phyloP scores from a whole-genome alignment of 805 yeast genomes.

The Yarrowia sp. region DNA sequence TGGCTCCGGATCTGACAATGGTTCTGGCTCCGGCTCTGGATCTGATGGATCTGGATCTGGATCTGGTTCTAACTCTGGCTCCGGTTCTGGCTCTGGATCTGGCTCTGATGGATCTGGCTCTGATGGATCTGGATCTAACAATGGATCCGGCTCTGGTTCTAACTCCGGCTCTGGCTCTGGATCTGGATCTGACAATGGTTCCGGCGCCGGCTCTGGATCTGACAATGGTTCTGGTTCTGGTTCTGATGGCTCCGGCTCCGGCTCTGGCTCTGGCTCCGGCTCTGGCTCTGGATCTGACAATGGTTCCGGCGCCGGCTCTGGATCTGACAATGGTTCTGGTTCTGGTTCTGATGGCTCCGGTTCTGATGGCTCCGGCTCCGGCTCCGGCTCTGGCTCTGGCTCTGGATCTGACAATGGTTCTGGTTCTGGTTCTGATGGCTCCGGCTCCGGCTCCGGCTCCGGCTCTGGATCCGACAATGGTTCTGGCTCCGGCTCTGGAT shows the following conservation, averaged over 20 bases:
- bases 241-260: neutral
- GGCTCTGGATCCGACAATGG: too few species aligned
- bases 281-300: neutral
- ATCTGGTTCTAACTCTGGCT: neutral
- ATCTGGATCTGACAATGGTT: neutral
- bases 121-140: neutral
- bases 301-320: neutral
- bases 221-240: neutral
- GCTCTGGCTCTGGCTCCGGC: neutral
- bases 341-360: neutral
- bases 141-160: neutral
- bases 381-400: neutral
- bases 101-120: neutral
- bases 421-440: too few species aligned
- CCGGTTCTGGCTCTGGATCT: neutral
- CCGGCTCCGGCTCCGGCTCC: too few species aligned
- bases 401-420: neutral
- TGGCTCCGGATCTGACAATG: neutral
- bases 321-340: neutral
- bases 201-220: neutral
- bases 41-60: neutral
- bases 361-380: slow-evolving; percentile 1
- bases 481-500: too few species aligned
- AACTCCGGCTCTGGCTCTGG: neutral
- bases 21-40: neutral